Conservation (phyloP, 2,329 filamentous ascomycete species). For the Colletotrichum somersetense region DNA sequence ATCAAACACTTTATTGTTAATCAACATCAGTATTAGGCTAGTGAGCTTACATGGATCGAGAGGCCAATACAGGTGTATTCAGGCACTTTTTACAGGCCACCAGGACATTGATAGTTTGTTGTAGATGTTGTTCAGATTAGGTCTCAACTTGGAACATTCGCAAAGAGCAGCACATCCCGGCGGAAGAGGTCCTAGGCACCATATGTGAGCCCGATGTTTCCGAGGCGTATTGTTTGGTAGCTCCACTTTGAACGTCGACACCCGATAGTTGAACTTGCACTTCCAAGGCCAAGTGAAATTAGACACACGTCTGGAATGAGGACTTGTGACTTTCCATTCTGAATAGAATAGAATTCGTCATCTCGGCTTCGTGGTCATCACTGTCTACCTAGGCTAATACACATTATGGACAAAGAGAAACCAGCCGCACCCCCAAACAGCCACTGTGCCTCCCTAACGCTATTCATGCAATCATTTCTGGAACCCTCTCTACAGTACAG, state of each 20-base stretch:
- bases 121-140: neutral
- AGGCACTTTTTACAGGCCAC: neutral
- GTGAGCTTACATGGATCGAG: neutral
- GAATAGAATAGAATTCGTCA: neutral
- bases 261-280: neutral
- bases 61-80: neutral
- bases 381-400: neutral
- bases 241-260: neutral
- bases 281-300: neutral
- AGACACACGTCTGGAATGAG: too few species aligned
- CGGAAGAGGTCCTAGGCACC: neutral
- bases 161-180: neutral
- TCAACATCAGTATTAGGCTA: neutral
- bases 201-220: neutral
- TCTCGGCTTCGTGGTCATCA: neutral
- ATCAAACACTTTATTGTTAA: neutral
- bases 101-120: neutral
- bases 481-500: slow-evolving; percentile 5
- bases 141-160: neutral
- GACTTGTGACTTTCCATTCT: neutral
- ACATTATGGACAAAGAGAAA: slow-evolving; percentile 15
- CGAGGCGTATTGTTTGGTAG: neutral
- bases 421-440: too few species aligned
- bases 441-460: neutral
- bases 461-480: neutral